Percentiles rank a stretch among this genome's conserved stretches.
Conservation (phyloP, 1,139 yeast genomes). For the Yamadazyma trypodendri region DNA sequence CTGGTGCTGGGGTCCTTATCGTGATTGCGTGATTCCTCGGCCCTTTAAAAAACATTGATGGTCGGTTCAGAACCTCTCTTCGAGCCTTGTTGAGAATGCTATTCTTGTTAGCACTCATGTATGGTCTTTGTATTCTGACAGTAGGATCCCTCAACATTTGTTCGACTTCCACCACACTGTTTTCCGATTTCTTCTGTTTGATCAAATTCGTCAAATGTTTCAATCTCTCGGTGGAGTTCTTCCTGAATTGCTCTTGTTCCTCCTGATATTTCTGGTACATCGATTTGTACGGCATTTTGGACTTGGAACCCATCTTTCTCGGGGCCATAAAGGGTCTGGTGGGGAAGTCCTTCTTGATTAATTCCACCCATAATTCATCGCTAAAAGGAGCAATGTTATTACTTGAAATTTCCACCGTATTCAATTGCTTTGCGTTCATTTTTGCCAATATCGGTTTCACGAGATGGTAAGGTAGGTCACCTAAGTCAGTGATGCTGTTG, state of each 20-base stretch:
- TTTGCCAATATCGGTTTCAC: conserved; percentile 41
- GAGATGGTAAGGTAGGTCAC: conserved; percentile 49
- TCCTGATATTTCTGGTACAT: conserved; percentile 42
- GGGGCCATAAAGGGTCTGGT: conserved; percentile 28
- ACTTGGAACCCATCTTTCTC: background rate
- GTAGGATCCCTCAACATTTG: conserved; percentile 41
- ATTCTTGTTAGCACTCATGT: conserved; percentile 17
- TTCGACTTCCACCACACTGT: conserved; percentile 43
- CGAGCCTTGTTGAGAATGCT: conserved; percentile 38
- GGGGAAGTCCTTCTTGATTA: conserved; percentile 51
- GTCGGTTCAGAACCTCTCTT: conserved; percentile 32
- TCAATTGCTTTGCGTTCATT: conserved; percentile 48
- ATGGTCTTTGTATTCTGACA: conserved; percentile 20
- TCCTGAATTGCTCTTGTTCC: conserved; percentile 48
- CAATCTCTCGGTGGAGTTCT: conserved; percentile 49
- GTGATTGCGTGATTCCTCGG: no score
- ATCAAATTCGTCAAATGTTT: conserved; percentile 44
- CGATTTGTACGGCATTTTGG: conserved; percentile 23
- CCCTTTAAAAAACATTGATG: conserved; percentile 31
- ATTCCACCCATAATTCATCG: conserved; percentile 49
- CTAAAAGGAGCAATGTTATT: conserved; percentile 47
- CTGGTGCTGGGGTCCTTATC: background rate
- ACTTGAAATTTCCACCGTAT: conserved; percentile 42
- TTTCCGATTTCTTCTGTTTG: conserved; percentile 43
- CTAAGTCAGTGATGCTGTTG: conserved; percentile 36